Percentiles rank a stretch among this genome's conserved stretches.
Conservation (phyloP, 768 basidiomycete genomes). For the Kwoniella botswanensis region DNA sequence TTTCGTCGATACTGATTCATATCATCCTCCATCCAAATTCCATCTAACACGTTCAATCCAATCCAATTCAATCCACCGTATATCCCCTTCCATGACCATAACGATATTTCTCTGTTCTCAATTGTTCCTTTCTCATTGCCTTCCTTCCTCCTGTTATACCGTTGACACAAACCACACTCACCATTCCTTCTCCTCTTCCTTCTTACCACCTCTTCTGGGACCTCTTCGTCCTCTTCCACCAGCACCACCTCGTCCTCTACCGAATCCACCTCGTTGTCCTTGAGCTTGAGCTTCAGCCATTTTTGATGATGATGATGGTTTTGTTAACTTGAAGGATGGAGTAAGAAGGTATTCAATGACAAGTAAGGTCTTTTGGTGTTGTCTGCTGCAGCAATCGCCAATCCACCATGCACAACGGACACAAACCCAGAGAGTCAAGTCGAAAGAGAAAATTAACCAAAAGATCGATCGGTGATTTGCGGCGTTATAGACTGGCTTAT, state of each 20-base stretch:
- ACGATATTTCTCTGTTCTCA: not conserved
- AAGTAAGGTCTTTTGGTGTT: not conserved
- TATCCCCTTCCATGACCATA: too few species aligned
- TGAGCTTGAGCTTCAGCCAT: conserved; percentile 62
- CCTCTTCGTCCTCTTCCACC: conserved; percentile 69
- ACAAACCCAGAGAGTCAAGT: not conserved
- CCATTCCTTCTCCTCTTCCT: conserved; percentile 99
- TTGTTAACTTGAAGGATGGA: conserved; percentile 30
- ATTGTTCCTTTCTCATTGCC: not conserved
- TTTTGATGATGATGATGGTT: conserved; percentile 25
- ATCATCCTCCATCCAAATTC: too few species aligned
- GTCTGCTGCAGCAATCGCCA: not conserved
- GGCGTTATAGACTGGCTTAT: conserved; percentile 11
- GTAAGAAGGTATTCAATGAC: not conserved
- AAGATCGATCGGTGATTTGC: not conserved
- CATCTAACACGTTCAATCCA: too few species aligned
- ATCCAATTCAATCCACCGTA: too few species aligned
- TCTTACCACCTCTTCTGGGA: conserved; percentile 92
- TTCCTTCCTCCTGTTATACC: too few species aligned
- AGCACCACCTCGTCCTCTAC: conserved; percentile 70
- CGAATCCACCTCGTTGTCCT: conserved; percentile 76
- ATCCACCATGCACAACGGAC: not conserved
- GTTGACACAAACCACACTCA: conserved; percentile 58
- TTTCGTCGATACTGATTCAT: too few species aligned
- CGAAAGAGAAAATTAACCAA: not conserved